A percentile compares a stretch with the other conserved stretches of the same genome.
phyloP scores from a whole-genome alignment of 805 yeast species.

The Metschnikowia proteae region DNA sequence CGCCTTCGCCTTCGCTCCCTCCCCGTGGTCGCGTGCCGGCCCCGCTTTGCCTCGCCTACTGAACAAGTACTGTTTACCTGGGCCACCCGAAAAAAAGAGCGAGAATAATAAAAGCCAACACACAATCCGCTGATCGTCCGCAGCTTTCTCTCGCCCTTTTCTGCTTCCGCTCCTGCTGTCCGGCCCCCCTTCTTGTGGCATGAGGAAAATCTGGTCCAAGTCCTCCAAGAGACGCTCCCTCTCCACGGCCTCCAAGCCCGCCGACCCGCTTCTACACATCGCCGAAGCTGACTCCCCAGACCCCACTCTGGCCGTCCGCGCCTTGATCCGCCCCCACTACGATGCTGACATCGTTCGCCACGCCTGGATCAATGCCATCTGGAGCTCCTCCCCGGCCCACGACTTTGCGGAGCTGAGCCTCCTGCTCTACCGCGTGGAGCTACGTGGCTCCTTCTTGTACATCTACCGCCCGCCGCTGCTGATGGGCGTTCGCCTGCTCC shows the following conservation, averaged over 20 bases:
- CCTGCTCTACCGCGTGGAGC: conserved; percentile 21
- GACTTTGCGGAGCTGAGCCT: conserved; percentile 23
- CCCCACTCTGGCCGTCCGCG: conserved; percentile 13
- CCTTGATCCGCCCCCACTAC: conserved; percentile 28
- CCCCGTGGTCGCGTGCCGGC: not conserved
- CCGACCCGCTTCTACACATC: conserved; percentile 2
- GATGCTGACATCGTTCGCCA: conserved; percentile 30
- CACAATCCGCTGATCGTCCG: not conserved
- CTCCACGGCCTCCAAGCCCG: conserved; percentile 6
- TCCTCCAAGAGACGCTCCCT: conserved; percentile 18
- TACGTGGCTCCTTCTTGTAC: conserved; percentile 63
- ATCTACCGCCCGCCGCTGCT: conserved; percentile 39
- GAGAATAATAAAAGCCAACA: conserved; percentile 2
- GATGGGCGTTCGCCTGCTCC: conserved; percentile 17
- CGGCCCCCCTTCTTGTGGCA: not conserved
- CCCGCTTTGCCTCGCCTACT: conserved; percentile 1
- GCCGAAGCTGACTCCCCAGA: conserved; percentile 7
- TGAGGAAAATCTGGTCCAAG: conserved; percentile 19
- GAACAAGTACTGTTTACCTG: not conserved
- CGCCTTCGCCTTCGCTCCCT: not conserved
- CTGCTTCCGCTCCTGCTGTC: not conserved
- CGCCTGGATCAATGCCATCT: conserved; percentile 37
- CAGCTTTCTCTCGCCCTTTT: not conserved
- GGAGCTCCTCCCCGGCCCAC: conserved; percentile 29
- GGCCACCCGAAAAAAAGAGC: conserved; percentile 3